These are phyloP conservation scores for Cercospora sesami DNA, from an alignment of 2,329 filamentous ascomycete genomes.

Conservation along the genomic window DNA sequence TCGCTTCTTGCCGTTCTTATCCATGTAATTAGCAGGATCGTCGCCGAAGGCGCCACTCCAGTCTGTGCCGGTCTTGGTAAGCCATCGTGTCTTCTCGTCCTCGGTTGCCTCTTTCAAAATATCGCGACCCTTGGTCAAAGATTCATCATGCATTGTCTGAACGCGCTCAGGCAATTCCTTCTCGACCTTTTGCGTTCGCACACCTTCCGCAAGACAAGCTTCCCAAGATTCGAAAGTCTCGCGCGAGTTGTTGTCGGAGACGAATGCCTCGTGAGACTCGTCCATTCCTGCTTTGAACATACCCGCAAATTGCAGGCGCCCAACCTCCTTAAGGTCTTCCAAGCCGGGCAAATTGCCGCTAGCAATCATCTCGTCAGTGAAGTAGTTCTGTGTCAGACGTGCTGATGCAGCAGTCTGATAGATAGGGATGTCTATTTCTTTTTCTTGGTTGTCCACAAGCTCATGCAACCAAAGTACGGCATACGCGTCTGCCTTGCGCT, in stretches of 20 bases:
- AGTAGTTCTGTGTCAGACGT: slow-evolving; percentile 86
- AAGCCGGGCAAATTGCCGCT: slow-evolving; percentile 65
- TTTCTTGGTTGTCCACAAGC: slow-evolving; percentile 75
- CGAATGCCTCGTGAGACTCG: slow-evolving; percentile 77
- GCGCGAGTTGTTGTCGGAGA: slow-evolving; percentile 81
- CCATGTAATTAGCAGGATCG: slow-evolving; percentile 65
- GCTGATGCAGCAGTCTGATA: slow-evolving; percentile 76
- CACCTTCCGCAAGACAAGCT: slow-evolving; percentile 83
- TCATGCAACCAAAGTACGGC: slow-evolving; percentile 84
- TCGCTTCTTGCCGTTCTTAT: slow-evolving; percentile 54
- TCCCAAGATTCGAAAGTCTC: slow-evolving; percentile 97
- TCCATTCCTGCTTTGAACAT: slow-evolving; percentile 90
- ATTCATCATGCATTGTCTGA: slow-evolving; percentile 76
- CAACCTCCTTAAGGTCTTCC: slow-evolving; percentile 73
- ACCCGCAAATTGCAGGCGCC: slow-evolving; percentile 75
- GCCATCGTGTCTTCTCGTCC: slow-evolving; percentile 74
- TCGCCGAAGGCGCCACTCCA: slow-evolving; percentile 85
- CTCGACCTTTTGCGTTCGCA: slow-evolving; percentile 68
- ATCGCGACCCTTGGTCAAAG: slow-evolving; percentile 75
- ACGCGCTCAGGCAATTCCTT: slow-evolving; percentile 72
- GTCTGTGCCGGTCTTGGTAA: slow-evolving; percentile 75
- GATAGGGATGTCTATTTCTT: slow-evolving; percentile 81
- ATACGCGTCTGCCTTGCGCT: slow-evolving; percentile 71
- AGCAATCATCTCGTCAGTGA: slow-evolving; percentile 73
- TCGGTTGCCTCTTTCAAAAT: slow-evolving; percentile 71